phyloP scores from a whole-genome alignment of 1,284 basidiomycete genomes.

The Nidula niveotomentosa region DNA sequence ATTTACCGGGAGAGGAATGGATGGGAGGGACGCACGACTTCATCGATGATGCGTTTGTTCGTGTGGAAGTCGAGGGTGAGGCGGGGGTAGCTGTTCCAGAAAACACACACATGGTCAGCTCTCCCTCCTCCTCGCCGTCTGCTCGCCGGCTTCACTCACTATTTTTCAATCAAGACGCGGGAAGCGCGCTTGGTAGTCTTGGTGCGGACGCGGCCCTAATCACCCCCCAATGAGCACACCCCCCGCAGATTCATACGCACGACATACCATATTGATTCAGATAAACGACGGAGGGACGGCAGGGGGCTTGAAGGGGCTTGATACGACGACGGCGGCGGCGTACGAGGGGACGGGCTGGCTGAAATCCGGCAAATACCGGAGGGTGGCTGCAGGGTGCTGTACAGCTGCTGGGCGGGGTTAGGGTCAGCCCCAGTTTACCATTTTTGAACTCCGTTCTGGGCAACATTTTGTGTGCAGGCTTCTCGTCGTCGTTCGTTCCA shows the following conservation, averaged over 20 bases:
- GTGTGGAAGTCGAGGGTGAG: conserved; percentile 98
- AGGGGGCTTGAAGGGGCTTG: background rate
- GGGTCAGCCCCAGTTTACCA: no score
- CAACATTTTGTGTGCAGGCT: no score
- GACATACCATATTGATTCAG: no score
- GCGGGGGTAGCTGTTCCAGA: conserved; percentile 77
- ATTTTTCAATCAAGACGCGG: conserved; percentile 99
- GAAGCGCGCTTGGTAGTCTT: conserved; percentile 99
- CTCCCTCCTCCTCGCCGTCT: background rate
- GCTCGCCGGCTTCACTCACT: conserved; percentile 57
- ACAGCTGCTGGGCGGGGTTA: no score
- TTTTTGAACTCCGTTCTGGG: no score
- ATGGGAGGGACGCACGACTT: conserved; percentile 70
- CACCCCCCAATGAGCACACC: background rate
- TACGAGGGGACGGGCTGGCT: background rate
- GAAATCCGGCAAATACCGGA: no score
- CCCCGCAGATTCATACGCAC: no score
- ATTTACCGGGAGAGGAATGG: background rate
- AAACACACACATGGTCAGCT: background rate
- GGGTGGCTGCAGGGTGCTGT: no score
- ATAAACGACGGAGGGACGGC: background rate
- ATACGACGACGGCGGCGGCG: background rate
- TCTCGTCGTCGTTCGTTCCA: no score
- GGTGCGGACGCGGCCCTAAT: conserved; percentile 94
- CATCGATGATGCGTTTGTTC: conserved; percentile 99